Percentiles rank a stretch among this genome's conserved stretches.
phyloP scores from a whole-genome alignment of 345 rosid species.

The Draba incana region DNA sequence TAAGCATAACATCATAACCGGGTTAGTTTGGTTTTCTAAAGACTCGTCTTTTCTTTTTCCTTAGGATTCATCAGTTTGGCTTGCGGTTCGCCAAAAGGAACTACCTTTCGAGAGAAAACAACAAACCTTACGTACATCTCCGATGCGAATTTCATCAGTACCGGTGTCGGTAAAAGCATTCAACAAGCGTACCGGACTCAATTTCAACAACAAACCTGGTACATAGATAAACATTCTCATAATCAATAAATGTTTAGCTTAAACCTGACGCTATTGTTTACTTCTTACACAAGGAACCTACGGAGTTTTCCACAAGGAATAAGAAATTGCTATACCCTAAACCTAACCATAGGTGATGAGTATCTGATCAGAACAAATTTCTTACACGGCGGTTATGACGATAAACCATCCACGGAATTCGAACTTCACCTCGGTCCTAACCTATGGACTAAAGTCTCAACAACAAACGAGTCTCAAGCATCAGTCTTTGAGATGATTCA shows the following conservation, averaged over 20 bases:
- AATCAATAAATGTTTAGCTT: constrained; percentile 2
- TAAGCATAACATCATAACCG: neutral
- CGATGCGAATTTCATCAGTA: constrained; percentile 44
- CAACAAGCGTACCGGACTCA: constrained; percentile 11
- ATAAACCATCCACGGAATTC: constrained; percentile 38
- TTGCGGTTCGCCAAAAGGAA: constrained; percentile 46
- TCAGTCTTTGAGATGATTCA: constrained; percentile 44
- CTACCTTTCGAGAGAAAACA: constrained; percentile 29
- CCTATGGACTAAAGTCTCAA: constrained; percentile 41
- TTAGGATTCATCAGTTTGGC: constrained; percentile 55
- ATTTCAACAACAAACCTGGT: constrained; percentile 29
- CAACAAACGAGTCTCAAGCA: constrained; percentile 33
- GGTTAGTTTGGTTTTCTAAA: neutral
- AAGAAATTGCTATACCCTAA: constrained; percentile 51
- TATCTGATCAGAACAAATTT: constrained; percentile 49
- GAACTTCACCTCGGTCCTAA: constrained; percentile 57
- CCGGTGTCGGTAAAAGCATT: constrained; percentile 38
- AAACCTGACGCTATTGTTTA: neutral
- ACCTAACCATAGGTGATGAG: constrained; percentile 41
- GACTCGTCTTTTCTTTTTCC: neutral
- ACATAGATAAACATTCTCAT: neutral
- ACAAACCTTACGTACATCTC: constrained; percentile 46
- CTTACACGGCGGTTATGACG: constrained; percentile 58
- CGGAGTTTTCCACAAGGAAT: constrained; percentile 52
- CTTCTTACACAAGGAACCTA: constrained; percentile 29